Conservation (phyloP, 2,329 filamentous ascomycete species). For the Ilyonectria mors-panacis region DNA sequence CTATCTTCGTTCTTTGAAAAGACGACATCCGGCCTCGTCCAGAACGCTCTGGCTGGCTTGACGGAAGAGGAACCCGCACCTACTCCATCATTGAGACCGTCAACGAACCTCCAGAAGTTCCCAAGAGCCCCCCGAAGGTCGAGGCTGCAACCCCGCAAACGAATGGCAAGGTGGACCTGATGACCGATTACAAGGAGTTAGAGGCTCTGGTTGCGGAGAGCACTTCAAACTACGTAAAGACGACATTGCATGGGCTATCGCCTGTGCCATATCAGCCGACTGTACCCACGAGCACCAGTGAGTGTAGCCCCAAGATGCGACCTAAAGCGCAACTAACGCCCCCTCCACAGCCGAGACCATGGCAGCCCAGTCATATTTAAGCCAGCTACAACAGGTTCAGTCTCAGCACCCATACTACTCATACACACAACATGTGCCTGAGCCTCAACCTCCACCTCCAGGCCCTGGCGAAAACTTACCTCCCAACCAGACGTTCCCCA, state of each 20-base stretch:
- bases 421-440: conserved; percentile 55
- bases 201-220: conserved; percentile 61
- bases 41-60: conserved; percentile 57
- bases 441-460: conserved; percentile 50
- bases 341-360: conserved; percentile 50
- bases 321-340: conserved; percentile 17
- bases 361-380: conserved; percentile 55
- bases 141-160: conserved; percentile 44
- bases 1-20: conserved; percentile 61
- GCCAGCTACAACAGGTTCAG: conserved; percentile 56
- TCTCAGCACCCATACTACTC: conserved; percentile 55
- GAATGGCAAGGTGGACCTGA: conserved; percentile 51
- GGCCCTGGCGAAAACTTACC: conserved; percentile 60
- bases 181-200: conserved; percentile 60
- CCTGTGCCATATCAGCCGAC: conserved; percentile 61
- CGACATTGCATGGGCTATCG: conserved; percentile 59
- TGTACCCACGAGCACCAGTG: conserved; percentile 57
- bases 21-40: conserved; percentile 58
- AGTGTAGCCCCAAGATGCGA: conserved; percentile 32
- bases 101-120: conserved; percentile 41
- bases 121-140: conserved; percentile 47
- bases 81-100: conserved; percentile 37
- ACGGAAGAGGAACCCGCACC: conserved; percentile 46
- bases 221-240: conserved; percentile 62
- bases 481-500: conserved; percentile 70